Evolutionary conservation across 305 asterid genomes (phyloP).

Genomic region (Fraxinus velutina): DNA sequence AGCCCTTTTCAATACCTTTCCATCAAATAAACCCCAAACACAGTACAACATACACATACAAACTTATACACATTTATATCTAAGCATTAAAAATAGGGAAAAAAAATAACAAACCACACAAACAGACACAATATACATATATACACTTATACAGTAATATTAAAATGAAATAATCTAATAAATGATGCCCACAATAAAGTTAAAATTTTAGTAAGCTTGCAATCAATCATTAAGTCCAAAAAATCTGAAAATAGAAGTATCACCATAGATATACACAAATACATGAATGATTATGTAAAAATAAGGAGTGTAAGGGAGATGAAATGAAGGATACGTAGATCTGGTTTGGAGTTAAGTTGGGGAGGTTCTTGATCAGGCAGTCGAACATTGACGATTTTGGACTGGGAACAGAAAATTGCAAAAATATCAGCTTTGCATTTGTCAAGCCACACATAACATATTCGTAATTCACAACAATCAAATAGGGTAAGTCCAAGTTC

Average conservation of each 20-base stretch:
- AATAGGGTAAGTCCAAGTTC: constrained; percentile 39
- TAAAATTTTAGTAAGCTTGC: constrained; percentile 13
- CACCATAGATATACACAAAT: not conserved
- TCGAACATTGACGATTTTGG: constrained; percentile 89
- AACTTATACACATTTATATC: not conserved
- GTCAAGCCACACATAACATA: constrained; percentile 25
- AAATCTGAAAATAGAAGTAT: not conserved
- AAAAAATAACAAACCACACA: not conserved
- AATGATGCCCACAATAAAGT: constrained; percentile 19
- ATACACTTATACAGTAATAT: not conserved
- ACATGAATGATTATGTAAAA: not conserved
- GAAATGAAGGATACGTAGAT: not conserved
- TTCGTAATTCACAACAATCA: constrained; percentile 34
- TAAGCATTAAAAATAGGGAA: not conserved
- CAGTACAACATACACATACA: not conserved
- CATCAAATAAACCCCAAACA: not conserved
- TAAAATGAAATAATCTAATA: not conserved
- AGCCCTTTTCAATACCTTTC: not conserved
- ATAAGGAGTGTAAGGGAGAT: not conserved
- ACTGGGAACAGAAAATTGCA: constrained; percentile 59
- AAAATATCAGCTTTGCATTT: constrained; percentile 29
- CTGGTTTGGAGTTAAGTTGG: constrained; percentile 74
- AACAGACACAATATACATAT: not conserved
- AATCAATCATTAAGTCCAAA: constrained; percentile 10
- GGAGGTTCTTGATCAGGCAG: constrained; percentile 76